phyloP scores from a whole-genome alignment of 192 early-diverging fungal species.

The Blastocladiella britannica region DNA sequence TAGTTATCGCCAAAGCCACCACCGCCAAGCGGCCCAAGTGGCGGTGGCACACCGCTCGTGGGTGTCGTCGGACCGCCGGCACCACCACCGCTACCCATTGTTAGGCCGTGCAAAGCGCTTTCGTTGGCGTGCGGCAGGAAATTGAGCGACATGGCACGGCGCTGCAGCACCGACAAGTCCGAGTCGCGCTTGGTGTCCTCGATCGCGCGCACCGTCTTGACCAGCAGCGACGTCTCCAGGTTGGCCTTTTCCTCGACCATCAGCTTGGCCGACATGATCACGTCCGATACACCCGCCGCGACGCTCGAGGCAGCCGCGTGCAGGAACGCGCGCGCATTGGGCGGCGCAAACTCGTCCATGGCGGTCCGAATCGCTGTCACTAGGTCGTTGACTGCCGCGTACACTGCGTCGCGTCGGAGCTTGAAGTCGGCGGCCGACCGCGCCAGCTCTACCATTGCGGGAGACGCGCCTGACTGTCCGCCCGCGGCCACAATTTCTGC shows the following conservation, averaged over 20 bases:
- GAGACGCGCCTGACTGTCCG: no score
- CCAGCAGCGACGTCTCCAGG: not conserved
- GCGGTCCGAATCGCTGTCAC: slow-evolving; percentile 15
- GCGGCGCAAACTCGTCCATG: slow-evolving; percentile 24
- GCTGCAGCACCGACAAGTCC: slow-evolving; percentile 14
- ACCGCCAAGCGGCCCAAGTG: no score
- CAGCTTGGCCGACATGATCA: slow-evolving; percentile 18
- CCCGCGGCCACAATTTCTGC: no score
- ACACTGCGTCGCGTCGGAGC: slow-evolving; percentile 19
- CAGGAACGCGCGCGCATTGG: slow-evolving; percentile 17
- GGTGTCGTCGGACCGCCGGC: no score
- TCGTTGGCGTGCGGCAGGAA: no score
- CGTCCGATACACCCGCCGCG: slow-evolving; percentile 16
- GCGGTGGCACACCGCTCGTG: no score
- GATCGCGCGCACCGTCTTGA: no score
- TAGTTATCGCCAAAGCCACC: no score
- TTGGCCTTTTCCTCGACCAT: slow-evolving; percentile 16
- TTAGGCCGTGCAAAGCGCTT: no score
- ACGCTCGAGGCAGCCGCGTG: slow-evolving; percentile 12
- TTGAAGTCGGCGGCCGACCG: slow-evolving; percentile 5
- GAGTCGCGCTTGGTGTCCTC: no score
- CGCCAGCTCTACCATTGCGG: no score
- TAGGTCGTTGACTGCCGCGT: slow-evolving; percentile 17
- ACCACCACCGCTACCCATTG: no score
- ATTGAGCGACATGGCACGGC: slow-evolving; percentile 14